Conservation (phyloP, 1,284 basidiomycete species). For the Paramarasmius palmivorus region DNA sequence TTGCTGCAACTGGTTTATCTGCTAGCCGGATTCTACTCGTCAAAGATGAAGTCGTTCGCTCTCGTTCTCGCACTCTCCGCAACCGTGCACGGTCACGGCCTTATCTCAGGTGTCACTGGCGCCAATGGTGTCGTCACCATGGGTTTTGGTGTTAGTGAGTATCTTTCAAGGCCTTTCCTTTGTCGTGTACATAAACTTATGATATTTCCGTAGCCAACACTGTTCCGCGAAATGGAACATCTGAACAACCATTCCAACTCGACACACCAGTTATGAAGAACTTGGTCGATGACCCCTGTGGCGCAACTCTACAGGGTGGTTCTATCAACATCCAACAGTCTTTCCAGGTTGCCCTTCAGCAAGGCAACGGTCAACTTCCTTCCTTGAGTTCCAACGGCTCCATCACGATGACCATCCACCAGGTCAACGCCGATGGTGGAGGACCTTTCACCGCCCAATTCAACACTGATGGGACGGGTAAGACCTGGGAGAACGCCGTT, state of each 20-base stretch:
- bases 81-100: constrained; percentile 17
- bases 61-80: constrained; percentile 11
- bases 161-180: neutral
- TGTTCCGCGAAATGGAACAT: constrained; percentile 18
- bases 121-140: constrained; percentile 19
- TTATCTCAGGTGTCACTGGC: constrained; percentile 17
- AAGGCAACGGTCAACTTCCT: constrained; percentile 19
- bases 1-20: neutral
- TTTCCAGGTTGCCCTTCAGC: constrained; percentile 12
- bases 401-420: constrained; percentile 18
- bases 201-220: constrained; percentile 2
- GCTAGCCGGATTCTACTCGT: neutral
- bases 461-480: constrained; percentile 22
- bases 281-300: constrained; percentile 21
- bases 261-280: constrained; percentile 23
- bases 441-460: constrained; percentile 22
- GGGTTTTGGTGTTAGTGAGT: constrained; percentile 22
- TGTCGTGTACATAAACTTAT: neutral
- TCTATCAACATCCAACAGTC: constrained; percentile 18
- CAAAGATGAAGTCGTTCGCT: constrained; percentile 13
- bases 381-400: constrained; percentile 17
- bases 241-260: constrained; percentile 23
- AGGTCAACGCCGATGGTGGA: constrained; percentile 24
- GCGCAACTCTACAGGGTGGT: constrained; percentile 20
- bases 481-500: constrained; percentile 16